Conservation (phyloP, 2,329 filamentous ascomycete genomes). For the Blastomyces silverae region DNA sequence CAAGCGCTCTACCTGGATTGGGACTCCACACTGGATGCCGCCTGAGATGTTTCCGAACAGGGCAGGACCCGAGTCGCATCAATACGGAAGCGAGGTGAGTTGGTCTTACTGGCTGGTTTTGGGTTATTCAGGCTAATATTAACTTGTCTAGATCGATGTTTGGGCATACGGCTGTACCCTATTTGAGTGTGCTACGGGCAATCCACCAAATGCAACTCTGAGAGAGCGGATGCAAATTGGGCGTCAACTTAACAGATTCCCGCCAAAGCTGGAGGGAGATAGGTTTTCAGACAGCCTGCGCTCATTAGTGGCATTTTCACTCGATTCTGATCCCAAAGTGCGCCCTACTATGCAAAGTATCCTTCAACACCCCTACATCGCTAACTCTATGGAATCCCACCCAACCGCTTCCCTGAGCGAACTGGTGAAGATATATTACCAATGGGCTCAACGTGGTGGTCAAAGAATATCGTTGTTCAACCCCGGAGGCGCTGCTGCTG, state of each 20-base stretch:
- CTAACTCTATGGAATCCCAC: conserved; percentile 38
- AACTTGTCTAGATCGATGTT: conserved; percentile 39
- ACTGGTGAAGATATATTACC: conserved; percentile 44
- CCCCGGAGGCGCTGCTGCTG: conserved; percentile 52
- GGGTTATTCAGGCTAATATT: conserved; percentile 10
- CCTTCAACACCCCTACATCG: conserved; percentile 42
- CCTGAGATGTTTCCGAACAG: conserved; percentile 49
- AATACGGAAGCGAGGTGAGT: conserved; percentile 44
- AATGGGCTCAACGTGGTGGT: conserved; percentile 45
- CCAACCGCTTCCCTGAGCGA: conserved; percentile 42
- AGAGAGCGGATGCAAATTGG: conserved; percentile 44
- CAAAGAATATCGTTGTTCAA: conserved; percentile 54
- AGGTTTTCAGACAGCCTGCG: conserved; percentile 42
- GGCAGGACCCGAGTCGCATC: conserved; percentile 32
- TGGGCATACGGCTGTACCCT: conserved; percentile 48
- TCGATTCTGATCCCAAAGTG: conserved; percentile 39
- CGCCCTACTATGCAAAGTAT: conserved; percentile 45
- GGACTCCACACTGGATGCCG: conserved; percentile 62
- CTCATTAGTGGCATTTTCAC: conserved; percentile 40
- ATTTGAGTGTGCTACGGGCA: conserved; percentile 46
- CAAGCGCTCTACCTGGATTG: conserved; percentile 59
- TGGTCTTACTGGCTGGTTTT: not conserved
- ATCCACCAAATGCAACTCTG: conserved; percentile 44
- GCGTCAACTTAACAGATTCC: conserved; percentile 39
- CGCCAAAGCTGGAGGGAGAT: conserved; percentile 39